Conservation (phyloP, 208 protist genomes). For the Leishmania turanica region DNA sequence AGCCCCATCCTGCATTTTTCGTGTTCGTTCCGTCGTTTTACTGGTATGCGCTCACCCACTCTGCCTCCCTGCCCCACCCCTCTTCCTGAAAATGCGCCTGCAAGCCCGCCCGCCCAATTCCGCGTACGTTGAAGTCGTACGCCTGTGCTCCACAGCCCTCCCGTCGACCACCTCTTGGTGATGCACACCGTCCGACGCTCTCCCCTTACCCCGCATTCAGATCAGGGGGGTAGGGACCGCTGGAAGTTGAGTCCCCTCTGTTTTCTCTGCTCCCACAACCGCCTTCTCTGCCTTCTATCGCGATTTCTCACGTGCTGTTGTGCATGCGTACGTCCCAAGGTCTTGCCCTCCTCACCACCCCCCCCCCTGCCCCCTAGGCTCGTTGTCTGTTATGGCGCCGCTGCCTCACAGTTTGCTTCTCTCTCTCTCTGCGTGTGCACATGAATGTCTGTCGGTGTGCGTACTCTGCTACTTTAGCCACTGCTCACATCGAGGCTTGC, state of each 20-base stretch:
- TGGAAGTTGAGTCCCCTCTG: not conserved
- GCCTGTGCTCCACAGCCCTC: not conserved
- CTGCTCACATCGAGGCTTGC: not conserved
- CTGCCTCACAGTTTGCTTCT: not conserved
- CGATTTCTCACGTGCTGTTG: not conserved
- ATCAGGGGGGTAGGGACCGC: not conserved
- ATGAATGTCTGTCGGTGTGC: not conserved
- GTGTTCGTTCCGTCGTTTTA: not conserved
- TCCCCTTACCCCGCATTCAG: not conserved
- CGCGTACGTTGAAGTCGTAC: not conserved
- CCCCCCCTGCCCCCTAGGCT: not conserved
- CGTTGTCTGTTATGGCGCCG: not conserved
- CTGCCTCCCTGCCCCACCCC: no score
- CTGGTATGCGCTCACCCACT: not conserved
- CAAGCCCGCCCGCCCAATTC: not conserved
- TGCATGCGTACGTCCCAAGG: not conserved
- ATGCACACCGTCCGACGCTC: not conserved
- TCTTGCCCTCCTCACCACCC: not conserved
- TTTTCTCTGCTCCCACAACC: not conserved
- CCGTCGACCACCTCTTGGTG: not conserved
- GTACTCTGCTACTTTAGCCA: not conserved
- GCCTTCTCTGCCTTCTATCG: not conserved
- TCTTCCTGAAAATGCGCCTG: not conserved
- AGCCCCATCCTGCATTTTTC: not conserved
- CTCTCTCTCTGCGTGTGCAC: not conserved